Base-by-base conservation (phyloP, 306 rosid genomes). In the Quercus agrifolia region DNA sequence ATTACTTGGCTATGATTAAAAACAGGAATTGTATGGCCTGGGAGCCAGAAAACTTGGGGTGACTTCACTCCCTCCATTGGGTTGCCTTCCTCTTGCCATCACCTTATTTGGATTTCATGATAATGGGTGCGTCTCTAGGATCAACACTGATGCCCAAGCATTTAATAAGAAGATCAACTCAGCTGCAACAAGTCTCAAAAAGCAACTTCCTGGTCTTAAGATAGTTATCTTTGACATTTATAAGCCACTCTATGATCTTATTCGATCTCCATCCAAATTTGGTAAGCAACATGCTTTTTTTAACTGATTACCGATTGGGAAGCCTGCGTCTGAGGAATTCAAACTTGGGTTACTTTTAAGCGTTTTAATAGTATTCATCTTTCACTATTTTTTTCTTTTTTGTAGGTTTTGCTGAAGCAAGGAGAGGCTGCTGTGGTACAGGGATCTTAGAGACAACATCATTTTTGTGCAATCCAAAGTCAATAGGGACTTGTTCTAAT, bases 351-450 rank as follows among this genome's bases (percentile, higher is more conserved):
- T 25, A 12, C 23, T 13, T 11, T 5, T 33, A n/a, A 30, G 46
- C 46, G 11, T 8, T 41, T 8, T 41, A 41, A 41, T 17, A 31
- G 12, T 17, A 28, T 11, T 46, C 51, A 73, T 23, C 58, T 78
- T 67, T 76, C 38, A 56, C 73, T 23, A 18, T 70, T 13, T 64
- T 0, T 4, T 0, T 30, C 23, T 38, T 56, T 56, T 33, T 56
- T 54, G 57, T 51, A 94, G 97, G 98, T 27, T 94, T 94, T 78
- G 81, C 56, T 23, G 99, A 92, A 82, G 91, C 90, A 71, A 88
- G 87, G 28, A 91, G 83, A 90, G 99, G 99, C 28, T 94, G 99
- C 82, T 94, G 99, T 74, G 97, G 99, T n/a, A 92, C 97, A 7
- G 99, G 97, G 62, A 81, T 81, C 4, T 85, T 91, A 6, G 98